Evolutionary conservation across 129 eudicot species (phyloP).

Genomic region (Calendula officinalis): DNA sequence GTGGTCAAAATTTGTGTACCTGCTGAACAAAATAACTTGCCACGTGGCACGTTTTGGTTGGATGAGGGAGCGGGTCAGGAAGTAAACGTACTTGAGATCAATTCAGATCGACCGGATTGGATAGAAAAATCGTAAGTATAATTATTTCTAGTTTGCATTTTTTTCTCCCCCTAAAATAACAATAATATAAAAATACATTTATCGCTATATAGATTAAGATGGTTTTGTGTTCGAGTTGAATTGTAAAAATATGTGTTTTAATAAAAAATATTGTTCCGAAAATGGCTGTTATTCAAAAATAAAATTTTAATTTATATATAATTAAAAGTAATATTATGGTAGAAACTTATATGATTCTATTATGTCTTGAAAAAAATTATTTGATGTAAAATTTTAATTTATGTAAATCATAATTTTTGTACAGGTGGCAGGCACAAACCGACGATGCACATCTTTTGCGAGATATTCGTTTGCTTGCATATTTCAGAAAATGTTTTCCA

Average conservation of each 20-base stretch:
- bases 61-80: slow-evolving; percentile 27
- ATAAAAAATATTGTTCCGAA: no score
- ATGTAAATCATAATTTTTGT: slow-evolving; percentile 5
- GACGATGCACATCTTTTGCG: slow-evolving; percentile 57
- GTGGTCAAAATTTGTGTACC: slow-evolving; percentile 59
- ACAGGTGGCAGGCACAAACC: slow-evolving; percentile 51
- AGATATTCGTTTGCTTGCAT: slow-evolving; percentile 62
- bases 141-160: not conserved
- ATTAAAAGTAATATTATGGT: no score
- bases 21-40: slow-evolving; percentile 54
- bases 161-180: no score
- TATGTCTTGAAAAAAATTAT: no score
- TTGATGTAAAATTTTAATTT: not conserved
- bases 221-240: no score
- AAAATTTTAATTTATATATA: no score
- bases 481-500: slow-evolving; percentile 71
- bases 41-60: slow-evolving; percentile 69
- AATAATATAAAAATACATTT: no score
- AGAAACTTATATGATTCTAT: no score
- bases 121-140: slow-evolving; percentile 48
- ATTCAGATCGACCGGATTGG: slow-evolving; percentile 55
- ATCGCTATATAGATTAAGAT: not conserved
- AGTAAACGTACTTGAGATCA: slow-evolving; percentile 51
- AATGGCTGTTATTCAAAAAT: no score
- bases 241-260: no score